Percentiles rank a stretch among this genome's conserved stretches.
These are phyloP conservation scores for Erodium chrysanthum DNA, from an alignment of 441 rosid species.

Conservation along the genomic window DNA sequence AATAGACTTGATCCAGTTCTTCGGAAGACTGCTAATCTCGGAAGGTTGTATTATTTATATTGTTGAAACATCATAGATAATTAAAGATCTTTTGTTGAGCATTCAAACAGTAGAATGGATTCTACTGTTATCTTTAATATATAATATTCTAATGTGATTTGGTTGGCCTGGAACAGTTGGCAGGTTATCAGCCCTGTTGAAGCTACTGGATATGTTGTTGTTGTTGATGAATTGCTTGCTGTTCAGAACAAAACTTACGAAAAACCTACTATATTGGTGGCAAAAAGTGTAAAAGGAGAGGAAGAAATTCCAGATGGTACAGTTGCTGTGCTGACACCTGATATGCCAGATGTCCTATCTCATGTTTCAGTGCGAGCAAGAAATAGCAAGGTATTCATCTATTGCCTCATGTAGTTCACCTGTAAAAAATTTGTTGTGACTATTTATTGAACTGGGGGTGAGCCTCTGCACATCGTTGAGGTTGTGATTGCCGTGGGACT, in stretches of 20 bases:
- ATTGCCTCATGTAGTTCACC: constrained; percentile 20
- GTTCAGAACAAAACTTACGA: constrained; percentile 77
- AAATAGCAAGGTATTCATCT: constrained; percentile 68
- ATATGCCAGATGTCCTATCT: constrained; percentile 98
- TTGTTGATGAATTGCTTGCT: constrained; percentile 73
- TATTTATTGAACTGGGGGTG: constrained; percentile 13
- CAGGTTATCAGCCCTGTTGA: constrained; percentile 96
- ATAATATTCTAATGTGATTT: constrained; percentile 25
- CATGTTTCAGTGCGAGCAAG: constrained; percentile 99
- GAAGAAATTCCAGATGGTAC: constrained; percentile 97
- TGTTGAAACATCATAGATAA: neutral
- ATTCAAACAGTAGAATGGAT: constrained; percentile 9
- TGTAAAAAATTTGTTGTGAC: constrained; percentile 12
- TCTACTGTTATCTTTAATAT: constrained; percentile 3
- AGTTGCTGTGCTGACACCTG: constrained; percentile 97
- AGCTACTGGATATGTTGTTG: constrained; percentile 69
- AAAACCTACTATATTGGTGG: constrained; percentile 77
- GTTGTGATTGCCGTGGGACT: neutral
- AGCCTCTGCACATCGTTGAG: neutral
- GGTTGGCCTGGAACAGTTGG: constrained; percentile 60
- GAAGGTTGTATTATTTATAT: constrained; percentile 45
- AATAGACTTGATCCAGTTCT: constrained; percentile 97
- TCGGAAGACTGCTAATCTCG: constrained; percentile 83
- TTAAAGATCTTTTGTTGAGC: constrained; percentile 8
- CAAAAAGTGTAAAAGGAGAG: constrained; percentile 88